Evolutionary conservation across 2,329 filamentous ascomycete species (phyloP).

Genomic region (Apiospora malaysiana): DNA sequence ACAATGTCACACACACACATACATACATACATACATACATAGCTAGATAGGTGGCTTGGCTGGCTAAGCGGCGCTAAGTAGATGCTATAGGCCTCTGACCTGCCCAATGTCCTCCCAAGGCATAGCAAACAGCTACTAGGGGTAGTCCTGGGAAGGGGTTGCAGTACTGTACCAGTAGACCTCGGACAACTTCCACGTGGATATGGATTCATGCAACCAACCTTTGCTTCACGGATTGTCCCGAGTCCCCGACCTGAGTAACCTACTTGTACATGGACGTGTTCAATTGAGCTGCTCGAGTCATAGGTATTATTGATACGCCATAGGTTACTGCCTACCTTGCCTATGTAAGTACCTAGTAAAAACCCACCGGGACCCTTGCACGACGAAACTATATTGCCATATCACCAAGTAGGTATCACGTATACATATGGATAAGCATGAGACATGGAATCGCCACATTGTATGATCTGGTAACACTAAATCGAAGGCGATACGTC

Average conservation of each 20-base stretch:
- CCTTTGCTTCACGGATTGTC: background rate
- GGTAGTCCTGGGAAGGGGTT: background rate
- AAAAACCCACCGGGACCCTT: background rate
- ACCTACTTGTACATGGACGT: background rate
- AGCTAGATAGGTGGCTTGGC: background rate
- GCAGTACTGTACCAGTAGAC: too few species aligned
- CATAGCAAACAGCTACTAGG: background rate
- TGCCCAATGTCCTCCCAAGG: background rate
- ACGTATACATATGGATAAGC: background rate
- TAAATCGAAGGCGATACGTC: slow-evolving; percentile 2
- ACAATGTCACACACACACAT: background rate
- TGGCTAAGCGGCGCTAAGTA: background rate
- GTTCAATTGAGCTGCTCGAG: background rate
- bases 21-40: too few species aligned
- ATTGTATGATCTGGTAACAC: background rate
- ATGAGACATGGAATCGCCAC: slow-evolving; percentile 8
- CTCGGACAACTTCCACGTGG: slow-evolving; percentile 10
- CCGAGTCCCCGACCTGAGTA: background rate
- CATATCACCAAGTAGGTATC: background rate
- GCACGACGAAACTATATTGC: background rate
- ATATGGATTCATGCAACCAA: slow-evolving; percentile 6
- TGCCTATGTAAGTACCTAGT: too few species aligned
- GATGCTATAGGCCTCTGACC: background rate
- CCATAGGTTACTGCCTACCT: background rate
- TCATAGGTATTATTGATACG: background rate